phyloP scores from a whole-genome alignment of 305 asterid genomes.

The Fraxinus baroniana region DNA sequence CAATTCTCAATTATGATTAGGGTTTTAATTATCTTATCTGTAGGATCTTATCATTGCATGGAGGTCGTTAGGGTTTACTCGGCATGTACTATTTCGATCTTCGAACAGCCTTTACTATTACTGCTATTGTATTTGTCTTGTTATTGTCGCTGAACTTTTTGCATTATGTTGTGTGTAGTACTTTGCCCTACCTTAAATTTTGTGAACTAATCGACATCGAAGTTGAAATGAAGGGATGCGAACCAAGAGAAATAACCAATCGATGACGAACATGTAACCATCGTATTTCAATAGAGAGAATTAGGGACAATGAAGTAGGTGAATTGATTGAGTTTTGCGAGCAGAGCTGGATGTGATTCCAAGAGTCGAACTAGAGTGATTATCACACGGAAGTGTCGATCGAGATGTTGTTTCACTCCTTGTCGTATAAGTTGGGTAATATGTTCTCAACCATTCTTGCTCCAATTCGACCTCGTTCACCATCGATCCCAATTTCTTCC shows the following conservation, averaged over 20 bases:
- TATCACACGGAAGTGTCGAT: too few species aligned
- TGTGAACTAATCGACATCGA: not conserved
- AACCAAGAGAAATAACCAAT: not conserved
- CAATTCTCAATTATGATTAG: not conserved
- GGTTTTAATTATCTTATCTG: not conserved
- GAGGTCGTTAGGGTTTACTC: not conserved
- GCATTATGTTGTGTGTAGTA: not conserved
- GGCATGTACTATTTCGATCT: conserved; percentile 18
- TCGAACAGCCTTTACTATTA: not conserved
- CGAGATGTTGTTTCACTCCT: not conserved
- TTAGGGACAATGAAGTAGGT: too few species aligned
- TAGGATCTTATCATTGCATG: not conserved
- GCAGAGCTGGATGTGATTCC: not conserved
- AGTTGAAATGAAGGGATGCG: not conserved
- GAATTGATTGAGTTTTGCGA: not conserved
- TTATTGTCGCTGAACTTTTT: not conserved
- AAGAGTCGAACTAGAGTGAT: not conserved
- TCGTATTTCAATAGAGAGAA: not conserved
- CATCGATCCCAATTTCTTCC: not conserved
- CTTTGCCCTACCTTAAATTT: not conserved
- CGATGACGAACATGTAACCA: too few species aligned
- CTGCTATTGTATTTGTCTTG: too few species aligned
- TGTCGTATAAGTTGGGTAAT: not conserved
- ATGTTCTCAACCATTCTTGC: not conserved
- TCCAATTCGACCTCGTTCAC: not conserved